Conservation (phyloP, 2,329 filamentous ascomycete species). For the Paracorniculantispora psalliotae region DNA sequence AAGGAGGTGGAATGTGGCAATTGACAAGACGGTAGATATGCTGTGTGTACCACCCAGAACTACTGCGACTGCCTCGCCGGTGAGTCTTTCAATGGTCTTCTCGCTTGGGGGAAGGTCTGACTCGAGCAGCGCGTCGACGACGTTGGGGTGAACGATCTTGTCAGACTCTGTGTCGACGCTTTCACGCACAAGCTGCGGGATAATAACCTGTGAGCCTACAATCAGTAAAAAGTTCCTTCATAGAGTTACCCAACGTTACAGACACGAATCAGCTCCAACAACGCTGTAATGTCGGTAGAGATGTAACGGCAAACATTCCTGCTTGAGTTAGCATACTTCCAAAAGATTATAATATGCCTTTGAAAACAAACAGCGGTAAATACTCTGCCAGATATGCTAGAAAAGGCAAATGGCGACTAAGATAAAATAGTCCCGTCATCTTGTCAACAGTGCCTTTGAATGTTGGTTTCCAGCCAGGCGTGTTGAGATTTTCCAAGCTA, state of each 20-base stretch:
- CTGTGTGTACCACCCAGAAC: slow-evolving; percentile 29
- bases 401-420: slow-evolving; percentile 14
- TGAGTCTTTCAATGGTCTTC: slow-evolving; percentile 24
- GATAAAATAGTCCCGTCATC: slow-evolving; percentile 15
- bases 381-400: slow-evolving; percentile 9
- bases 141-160: neutral
- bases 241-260: neutral
- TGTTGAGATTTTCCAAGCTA: slow-evolving; percentile 14
- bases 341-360: neutral
- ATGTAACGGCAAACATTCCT: neutral
- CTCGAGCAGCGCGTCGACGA: slow-evolving; percentile 18
- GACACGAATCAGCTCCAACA: neutral
- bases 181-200: neutral
- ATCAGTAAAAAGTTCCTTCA: neutral
- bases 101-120: slow-evolving; percentile 30
- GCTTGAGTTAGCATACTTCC: neutral
- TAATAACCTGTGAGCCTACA: neutral
- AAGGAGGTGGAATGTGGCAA: neutral
- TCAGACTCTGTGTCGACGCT: neutral
- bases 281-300: neutral
- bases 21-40: neutral
- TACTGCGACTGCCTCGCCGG: slow-evolving; percentile 30
- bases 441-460: slow-evolving; percentile 14
- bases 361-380: slow-evolving; percentile 13
- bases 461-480: slow-evolving; percentile 13